Base-by-base conservation (phyloP, 805 yeast genomes). In the Ogataea pini region DNA sequence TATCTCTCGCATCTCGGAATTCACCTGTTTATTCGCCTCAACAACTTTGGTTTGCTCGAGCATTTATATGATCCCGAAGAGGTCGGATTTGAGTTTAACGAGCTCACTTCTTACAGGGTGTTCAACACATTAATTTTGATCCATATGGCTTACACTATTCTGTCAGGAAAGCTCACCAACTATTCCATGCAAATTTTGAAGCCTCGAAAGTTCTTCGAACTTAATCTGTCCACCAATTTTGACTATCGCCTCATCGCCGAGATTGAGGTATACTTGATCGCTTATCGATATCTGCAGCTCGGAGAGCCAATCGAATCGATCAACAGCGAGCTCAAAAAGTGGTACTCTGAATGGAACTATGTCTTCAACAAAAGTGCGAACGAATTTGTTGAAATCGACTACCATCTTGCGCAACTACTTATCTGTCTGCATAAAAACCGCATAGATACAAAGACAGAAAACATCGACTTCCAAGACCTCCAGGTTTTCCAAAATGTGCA, bases 181-280 rank as follows among this genome's bases (percentile, higher is more conserved):
- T 56, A 48, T 46, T 49, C 63, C 1, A 6, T 8, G 63, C 90
- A 57, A 72, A 75, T 79, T 77, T 84, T 62, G 65, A 82, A 20
- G 24, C 65, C 67, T 2, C 51, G 54, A 13, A 53, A 51, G 33
- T 54, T 55, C 47, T 67, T 83, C 42, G 79, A 81, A 33, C 64
- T 80, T 32, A 72, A 82, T 4, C 71, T 78, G 29, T 79, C 90
- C 2, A 84, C 90, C 5, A 85, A 85, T 59, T 87, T 86, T 62
- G 96, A 87, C 61, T 89, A 87, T n/a, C 68, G 94, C 49, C 85
- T 87, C 80, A 83, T 86, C 7, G 83, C 89, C 34, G 95, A 87
- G 63, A 80, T 85, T 43, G 77, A 82, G 16, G 72, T 85, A 9
- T 79, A 83, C 46, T 62, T 78, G 14, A 72, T 80, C 10, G 72